phyloP scores from a whole-genome alignment of 805 yeast genomes.

The Hanseniaspora hatyaiensis region DNA sequence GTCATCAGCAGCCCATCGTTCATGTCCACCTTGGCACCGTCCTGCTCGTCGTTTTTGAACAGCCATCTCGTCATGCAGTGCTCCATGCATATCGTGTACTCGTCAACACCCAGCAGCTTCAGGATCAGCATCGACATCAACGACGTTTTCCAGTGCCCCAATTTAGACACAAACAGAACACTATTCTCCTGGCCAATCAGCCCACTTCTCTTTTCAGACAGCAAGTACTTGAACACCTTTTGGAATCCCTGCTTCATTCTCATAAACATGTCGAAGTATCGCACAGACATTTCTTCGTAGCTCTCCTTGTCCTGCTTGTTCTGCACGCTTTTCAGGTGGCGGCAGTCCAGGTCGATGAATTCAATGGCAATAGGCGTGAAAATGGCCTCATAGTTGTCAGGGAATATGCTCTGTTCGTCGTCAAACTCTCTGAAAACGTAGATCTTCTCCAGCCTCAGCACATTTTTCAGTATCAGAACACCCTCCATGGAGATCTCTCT shows the following conservation, averaged over 20 bases:
- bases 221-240: background rate
- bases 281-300: background rate
- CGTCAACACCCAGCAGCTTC: slow-evolving; percentile 52
- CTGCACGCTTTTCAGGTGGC: no score
- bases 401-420: slow-evolving; percentile 22
- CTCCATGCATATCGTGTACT: slow-evolving; percentile 55
- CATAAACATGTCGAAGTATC: background rate
- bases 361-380: background rate
- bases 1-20: slow-evolving; percentile 62
- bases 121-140: slow-evolving; percentile 57
- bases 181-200: slow-evolving; percentile 4
- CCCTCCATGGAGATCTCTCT: slow-evolving; percentile 44
- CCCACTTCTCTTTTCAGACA: background rate
- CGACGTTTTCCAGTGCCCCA: slow-evolving; percentile 45
- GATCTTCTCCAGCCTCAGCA: slow-evolving; percentile 34
- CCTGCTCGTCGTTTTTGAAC: slow-evolving; percentile 31
- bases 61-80: slow-evolving; percentile 55
- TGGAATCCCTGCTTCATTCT: slow-evolving; percentile 1
- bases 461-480: slow-evolving; percentile 27
- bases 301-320: slow-evolving; percentile 15
- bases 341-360: slow-evolving; percentile 35
- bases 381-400: slow-evolving; percentile 26
- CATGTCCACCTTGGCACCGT: background rate
- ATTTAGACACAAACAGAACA: slow-evolving; percentile 1
- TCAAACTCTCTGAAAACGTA: slow-evolving; percentile 52